Conservation (phyloP, 345 rosid genomes). For the Brassica napus region DNA sequence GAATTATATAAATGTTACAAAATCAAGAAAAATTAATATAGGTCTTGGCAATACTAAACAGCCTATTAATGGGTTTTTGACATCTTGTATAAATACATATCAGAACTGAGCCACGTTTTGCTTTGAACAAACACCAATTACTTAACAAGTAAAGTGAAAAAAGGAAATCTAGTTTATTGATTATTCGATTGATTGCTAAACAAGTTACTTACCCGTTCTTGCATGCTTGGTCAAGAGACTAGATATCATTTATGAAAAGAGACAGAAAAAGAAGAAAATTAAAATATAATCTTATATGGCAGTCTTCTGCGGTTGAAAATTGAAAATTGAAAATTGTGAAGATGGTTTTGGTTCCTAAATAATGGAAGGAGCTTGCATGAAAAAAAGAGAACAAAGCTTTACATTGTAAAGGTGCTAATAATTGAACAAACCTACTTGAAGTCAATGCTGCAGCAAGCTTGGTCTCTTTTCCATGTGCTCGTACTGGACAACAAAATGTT, state of each 20-base stretch:
- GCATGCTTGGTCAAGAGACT: slow-evolving; percentile 7
- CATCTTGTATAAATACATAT: background rate
- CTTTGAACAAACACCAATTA: background rate
- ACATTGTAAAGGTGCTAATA: slow-evolving; percentile 50
- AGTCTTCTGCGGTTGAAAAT: slow-evolving; percentile 25
- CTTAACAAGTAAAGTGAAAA: background rate
- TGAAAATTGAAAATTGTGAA: slow-evolving; percentile 28
- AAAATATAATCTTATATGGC: slow-evolving; percentile 15
- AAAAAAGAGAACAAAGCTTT: slow-evolving; percentile 45
- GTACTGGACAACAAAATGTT: slow-evolving; percentile 69
- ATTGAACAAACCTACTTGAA: slow-evolving; percentile 38
- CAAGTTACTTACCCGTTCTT: background rate
- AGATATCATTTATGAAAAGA: slow-evolving; percentile 4
- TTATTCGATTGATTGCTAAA: background rate
- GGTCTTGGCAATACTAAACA: too few relatives aligned
- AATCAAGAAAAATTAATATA: too few relatives aligned
- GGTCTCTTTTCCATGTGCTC: slow-evolving; percentile 95
- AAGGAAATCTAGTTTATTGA: background rate
- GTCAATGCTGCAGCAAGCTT: slow-evolving; percentile 72
- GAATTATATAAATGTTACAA: too few relatives aligned
- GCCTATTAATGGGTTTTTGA: background rate
- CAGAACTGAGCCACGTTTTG: background rate
- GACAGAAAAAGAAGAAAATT: background rate
- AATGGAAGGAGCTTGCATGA: slow-evolving; percentile 28
- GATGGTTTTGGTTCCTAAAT: slow-evolving; percentile 24